These are phyloP conservation scores for Cercospora zeae-maydis DNA, from an alignment of 2,329 filamentous ascomycete species.

Conservation along the genomic window DNA sequence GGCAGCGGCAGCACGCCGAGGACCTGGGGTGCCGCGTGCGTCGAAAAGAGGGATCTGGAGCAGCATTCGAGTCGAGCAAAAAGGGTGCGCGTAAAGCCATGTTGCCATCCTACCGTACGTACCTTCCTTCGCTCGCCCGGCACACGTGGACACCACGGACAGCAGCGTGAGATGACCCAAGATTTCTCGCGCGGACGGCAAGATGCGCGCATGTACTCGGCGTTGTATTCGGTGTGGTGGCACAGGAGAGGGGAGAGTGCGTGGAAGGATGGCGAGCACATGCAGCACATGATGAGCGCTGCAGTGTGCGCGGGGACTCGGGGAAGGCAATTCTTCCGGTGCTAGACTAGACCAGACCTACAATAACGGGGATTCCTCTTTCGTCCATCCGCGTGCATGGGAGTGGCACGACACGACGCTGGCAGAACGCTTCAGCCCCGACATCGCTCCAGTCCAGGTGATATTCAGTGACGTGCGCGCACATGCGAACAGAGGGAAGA, in stretches of 20 bases:
- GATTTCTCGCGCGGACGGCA: background rate
- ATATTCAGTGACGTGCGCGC: background rate
- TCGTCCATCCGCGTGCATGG: background rate
- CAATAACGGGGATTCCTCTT: conserved; percentile 5
- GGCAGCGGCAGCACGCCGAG: too few relatives aligned
- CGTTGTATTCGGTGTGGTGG: background rate
- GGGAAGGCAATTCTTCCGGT: conserved; percentile 2
- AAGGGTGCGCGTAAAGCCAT: too few relatives aligned
- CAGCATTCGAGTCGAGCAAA: too few relatives aligned
- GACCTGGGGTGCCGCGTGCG: too few relatives aligned
- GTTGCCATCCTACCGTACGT: too few relatives aligned
- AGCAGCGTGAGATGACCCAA: conserved; percentile 1
- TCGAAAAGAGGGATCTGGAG: too few relatives aligned
- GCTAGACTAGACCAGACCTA: too few relatives aligned
- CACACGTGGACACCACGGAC: conserved; percentile 3
- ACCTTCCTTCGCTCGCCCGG: background rate
- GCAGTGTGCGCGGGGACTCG: background rate
- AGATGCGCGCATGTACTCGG: conserved; percentile 1
- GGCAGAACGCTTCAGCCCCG: background rate
- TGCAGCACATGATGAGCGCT: background rate
- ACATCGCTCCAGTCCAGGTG: background rate
- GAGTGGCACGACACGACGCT: background rate
- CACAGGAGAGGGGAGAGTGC: conserved; percentile 8
- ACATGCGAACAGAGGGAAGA: background rate
- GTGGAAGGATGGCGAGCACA: background rate